Percentiles rank a stretch among this genome's conserved stretches.
Evolutionary conservation across 768 basidiomycete genomes (phyloP).

Genomic region (Panaeolus papilionaceus): DNA sequence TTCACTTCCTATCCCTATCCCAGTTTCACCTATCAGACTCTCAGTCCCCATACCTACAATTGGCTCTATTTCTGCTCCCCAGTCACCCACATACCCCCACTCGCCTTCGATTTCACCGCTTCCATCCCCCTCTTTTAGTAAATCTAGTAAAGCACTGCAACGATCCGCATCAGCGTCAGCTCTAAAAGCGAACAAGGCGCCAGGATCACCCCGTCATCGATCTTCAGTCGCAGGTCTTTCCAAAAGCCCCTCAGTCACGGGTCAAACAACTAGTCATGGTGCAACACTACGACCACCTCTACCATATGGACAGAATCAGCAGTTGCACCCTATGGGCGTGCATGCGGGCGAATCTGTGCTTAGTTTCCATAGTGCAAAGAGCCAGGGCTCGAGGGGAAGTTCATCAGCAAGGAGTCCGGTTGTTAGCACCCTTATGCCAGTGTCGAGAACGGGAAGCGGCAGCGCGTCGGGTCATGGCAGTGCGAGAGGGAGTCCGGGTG

Average conservation of each 20-base stretch:
- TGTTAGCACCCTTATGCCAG: conserved; percentile 1
- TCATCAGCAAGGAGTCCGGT: conserved; percentile 1
- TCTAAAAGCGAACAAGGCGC: neutral
- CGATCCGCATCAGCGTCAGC: conserved; percentile 1
- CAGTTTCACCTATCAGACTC: neutral
- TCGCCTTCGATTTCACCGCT: neutral
- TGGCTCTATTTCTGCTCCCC: conserved; percentile 2
- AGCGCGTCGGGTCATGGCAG: conserved; percentile 4
- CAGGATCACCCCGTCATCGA: neutral
- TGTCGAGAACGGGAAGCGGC: conserved; percentile 5
- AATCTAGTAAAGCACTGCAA: neutral
- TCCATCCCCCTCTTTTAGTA: neutral
- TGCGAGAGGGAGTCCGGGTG: neutral
- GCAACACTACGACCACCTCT: conserved; percentile 6
- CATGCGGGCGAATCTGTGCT: neutral
- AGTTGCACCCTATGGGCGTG: neutral
- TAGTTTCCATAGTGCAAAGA: neutral
- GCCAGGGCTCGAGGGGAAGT: conserved; percentile 3
- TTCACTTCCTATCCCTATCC: neutral
- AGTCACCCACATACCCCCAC: neutral
- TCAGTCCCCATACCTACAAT: neutral
- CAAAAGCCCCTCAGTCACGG: neutral
- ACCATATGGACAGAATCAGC: conserved; percentile 1
- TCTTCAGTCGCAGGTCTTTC: neutral
- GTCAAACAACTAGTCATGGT: neutral